Evolutionary conservation across 2,329 filamentous ascomycete species (phyloP), one percentile per base, ranked within the genome.

Genomic region (Acrocalymma vagum): DNA sequence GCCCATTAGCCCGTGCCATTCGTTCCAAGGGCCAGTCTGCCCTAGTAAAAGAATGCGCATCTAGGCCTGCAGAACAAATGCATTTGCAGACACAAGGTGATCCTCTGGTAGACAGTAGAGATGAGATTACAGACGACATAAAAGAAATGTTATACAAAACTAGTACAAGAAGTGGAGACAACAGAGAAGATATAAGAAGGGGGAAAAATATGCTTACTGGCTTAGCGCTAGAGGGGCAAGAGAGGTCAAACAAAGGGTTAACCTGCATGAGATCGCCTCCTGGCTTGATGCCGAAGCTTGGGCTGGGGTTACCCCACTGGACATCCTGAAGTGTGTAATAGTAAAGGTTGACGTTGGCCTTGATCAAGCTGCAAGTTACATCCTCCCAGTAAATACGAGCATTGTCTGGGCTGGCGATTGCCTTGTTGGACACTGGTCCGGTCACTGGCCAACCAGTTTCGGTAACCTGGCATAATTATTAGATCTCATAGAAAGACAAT

Each of bases 381-480:
- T 86, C 75, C 56, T 88, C 78, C 87, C 89, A 95, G 80, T 83
- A 96, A n/a, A 71, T 80, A 75, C 88, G 78, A 28, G 91, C 89
- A 63, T 93, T 92, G 37, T 78, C 73, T 21, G 73, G 49, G 23
- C 77, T 84, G 5, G 91, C 77, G 8, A 86, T 78, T 26, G 83
- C 88, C 42, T 62, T 52, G 51, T 84, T 84, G 48, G 79, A 72
- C 1, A 74, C 78, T 51, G 80, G 73, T 40, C 90, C 91, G 58
- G 78, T 83, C 37, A 91, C 83, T 32, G 91, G 90, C 83, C 88
- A 94, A 52, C 91, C 91, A 11, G 90, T 94, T 79, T 95, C 90
- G 18, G 90, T 94, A 49, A 95, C 47, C 40, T 43, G n/a, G 16
- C 7, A 16, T 18, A 29, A 17, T 27, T 16, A 20, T 37, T 14